phyloP scores from a whole-genome alignment of 306 rosid genomes.

The Glycine soja region DNA sequence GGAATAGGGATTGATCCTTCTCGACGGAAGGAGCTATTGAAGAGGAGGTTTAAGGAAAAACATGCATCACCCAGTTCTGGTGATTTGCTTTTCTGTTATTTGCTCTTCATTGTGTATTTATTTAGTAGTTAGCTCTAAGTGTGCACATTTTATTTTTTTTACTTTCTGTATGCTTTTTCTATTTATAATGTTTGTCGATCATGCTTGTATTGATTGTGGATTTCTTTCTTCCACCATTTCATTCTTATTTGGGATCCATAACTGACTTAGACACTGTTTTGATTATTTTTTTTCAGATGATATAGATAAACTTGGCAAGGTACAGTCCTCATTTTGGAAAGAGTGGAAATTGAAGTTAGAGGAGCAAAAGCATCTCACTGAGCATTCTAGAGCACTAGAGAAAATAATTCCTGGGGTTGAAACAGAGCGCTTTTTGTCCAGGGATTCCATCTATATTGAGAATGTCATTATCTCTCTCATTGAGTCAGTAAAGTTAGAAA shows the following conservation, averaged over 20 bases:
- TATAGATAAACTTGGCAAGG: slow-evolving; percentile 72
- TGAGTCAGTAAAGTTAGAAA: slow-evolving; percentile 78
- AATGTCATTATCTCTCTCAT: slow-evolving; percentile 75
- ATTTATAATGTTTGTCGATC: slow-evolving; percentile 20
- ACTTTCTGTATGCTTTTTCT: neutral
- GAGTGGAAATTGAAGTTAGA: slow-evolving; percentile 96
- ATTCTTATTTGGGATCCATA: slow-evolving; percentile 30
- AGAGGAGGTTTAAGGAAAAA: slow-evolving; percentile 81
- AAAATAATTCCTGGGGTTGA: slow-evolving; percentile 91
- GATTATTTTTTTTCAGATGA: slow-evolving; percentile 62
- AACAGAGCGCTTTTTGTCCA: slow-evolving; percentile 83
- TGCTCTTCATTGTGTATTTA: slow-evolving; percentile 28
- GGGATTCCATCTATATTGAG: slow-evolving; percentile 75
- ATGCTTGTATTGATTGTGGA: slow-evolving; percentile 38
- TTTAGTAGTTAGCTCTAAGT: slow-evolving; percentile 17
- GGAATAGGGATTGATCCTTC: slow-evolving; percentile 71
- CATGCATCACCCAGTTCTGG: slow-evolving; percentile 71
- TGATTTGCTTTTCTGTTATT: slow-evolving; percentile 43
- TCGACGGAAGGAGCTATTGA: slow-evolving; percentile 76
- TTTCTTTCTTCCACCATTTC: slow-evolving; percentile 27
- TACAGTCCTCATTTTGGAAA: slow-evolving; percentile 93
- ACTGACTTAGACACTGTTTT: slow-evolving; percentile 16
- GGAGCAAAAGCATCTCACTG: slow-evolving; percentile 82
- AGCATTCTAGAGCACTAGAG: slow-evolving; percentile 80
- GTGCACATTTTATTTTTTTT: slow-evolving; percentile 12